Conservation (phyloP, 2,329 filamentous ascomycete species). For the Didymella segeticola region DNA sequence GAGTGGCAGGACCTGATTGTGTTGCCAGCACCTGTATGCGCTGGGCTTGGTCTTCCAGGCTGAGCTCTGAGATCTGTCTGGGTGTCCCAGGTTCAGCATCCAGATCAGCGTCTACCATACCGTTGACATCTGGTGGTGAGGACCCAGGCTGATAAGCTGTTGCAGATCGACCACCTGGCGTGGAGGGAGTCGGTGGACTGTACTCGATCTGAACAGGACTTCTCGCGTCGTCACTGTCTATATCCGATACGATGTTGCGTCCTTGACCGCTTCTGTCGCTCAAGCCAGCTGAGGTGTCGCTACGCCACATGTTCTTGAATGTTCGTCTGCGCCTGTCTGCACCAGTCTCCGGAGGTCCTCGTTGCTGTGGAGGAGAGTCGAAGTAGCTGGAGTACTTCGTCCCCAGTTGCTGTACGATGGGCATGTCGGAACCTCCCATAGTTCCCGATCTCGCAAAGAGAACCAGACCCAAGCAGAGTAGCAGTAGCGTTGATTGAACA, state of each 20-base stretch:
- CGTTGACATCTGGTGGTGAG: conserved; percentile 25
- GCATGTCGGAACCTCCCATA: conserved; percentile 49
- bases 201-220: conserved; percentile 43
- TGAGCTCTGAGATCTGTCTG: conserved; percentile 16
- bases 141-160: conserved; percentile 8
- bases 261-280: conserved; percentile 42
- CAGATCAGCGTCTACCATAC: conserved; percentile 19
- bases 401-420: conserved; percentile 54
- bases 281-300: conserved; percentile 39
- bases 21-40: conserved; percentile 45
- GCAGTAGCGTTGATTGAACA: conserved; percentile 83
- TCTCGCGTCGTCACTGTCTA: conserved; percentile 41
- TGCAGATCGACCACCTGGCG: conserved; percentile 17
- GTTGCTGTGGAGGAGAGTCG: conserved; percentile 41
- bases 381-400: conserved; percentile 46
- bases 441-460: conserved; percentile 67
- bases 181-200: conserved; percentile 44
- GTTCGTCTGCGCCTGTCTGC: conserved; percentile 38
- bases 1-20: conserved; percentile 54
- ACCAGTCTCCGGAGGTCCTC: conserved; percentile 36
- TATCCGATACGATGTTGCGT: conserved; percentile 32
- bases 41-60: conserved; percentile 34
- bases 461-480: conserved; percentile 85
- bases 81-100: conserved; percentile 1
- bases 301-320: conserved; percentile 45